These are phyloP conservation scores for Aurifilum marmelostoma DNA, from an alignment of 2,329 filamentous ascomycete genomes.

Conservation along the genomic window DNA sequence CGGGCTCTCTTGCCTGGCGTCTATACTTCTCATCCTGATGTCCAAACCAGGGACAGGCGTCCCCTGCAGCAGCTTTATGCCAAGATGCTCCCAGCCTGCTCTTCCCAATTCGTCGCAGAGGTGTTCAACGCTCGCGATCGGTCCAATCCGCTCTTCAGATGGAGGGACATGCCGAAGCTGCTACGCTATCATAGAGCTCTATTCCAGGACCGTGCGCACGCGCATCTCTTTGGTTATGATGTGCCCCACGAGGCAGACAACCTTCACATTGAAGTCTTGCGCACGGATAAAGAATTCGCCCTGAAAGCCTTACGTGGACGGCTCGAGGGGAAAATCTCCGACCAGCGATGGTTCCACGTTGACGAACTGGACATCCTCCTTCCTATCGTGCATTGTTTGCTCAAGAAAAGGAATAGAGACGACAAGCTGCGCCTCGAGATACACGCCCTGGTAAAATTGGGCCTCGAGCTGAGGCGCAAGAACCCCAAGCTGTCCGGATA, in stretches of 20 bases:
- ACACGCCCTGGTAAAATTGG: slow-evolving; percentile 11
- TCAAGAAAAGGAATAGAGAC: not conserved
- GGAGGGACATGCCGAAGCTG: slow-evolving; percentile 7
- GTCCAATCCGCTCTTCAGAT: slow-evolving; percentile 19
- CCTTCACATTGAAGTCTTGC: not conserved
- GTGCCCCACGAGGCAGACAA: not conserved
- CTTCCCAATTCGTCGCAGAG: slow-evolving; percentile 9
- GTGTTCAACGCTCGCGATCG: slow-evolving; percentile 12
- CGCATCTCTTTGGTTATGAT: slow-evolving; percentile 13
- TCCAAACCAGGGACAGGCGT: slow-evolving; percentile 14
- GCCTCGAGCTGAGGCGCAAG: slow-evolving; percentile 4
- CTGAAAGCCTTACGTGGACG: slow-evolving; percentile 10
- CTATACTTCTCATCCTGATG: not conserved
- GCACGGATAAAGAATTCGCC: slow-evolving; percentile 12
- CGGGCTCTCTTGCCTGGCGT: slow-evolving; percentile 19
- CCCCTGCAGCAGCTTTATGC: slow-evolving; percentile 21
- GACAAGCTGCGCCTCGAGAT: not conserved
- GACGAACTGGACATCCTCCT: slow-evolving; percentile 12
- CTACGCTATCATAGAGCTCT: not conserved
- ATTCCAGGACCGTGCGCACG: slow-evolving; percentile 7
- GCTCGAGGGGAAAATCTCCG: slow-evolving; percentile 13
- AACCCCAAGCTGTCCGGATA: not conserved
- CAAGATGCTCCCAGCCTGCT: slow-evolving; percentile 18
- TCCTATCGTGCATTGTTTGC: slow-evolving; percentile 5
- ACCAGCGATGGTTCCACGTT: slow-evolving; percentile 6